phyloP scores from a whole-genome alignment of 192 early-diverging fungal species.

The Linnemannia hyalina region DNA sequence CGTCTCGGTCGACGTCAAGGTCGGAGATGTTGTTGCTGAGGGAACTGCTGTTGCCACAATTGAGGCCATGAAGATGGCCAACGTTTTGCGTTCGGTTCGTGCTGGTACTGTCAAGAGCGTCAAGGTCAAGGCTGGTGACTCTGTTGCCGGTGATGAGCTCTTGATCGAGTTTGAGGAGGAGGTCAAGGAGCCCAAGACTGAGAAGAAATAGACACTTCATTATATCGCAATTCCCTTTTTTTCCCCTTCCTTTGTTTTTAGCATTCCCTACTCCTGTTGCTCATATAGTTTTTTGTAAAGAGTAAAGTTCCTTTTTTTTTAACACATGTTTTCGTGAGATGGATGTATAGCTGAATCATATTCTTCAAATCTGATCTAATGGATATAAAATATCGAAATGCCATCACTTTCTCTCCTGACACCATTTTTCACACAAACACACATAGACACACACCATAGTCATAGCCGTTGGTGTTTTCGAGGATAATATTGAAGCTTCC shows the following conservation, averaged over 20 bases:
- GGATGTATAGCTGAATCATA: too few species aligned
- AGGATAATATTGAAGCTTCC: too few species aligned
- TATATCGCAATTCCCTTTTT: background rate
- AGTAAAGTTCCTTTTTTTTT: background rate
- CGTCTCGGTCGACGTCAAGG: constrained; percentile 83
- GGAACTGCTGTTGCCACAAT: constrained; percentile 89
- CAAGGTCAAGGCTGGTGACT: constrained; percentile 75
- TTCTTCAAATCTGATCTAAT: too few species aligned
- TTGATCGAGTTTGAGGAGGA: constrained; percentile 75
- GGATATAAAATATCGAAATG: too few species aligned
- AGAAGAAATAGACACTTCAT: constrained; percentile 46
- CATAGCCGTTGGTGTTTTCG: too few species aligned
- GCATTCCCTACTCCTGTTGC: background rate
- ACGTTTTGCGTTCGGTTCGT: constrained; percentile 84
- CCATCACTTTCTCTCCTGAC: too few species aligned
- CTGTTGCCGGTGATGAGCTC: constrained; percentile 85
- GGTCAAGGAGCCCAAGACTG: constrained; percentile 36
- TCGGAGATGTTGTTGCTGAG: constrained; percentile 83
- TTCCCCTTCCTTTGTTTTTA: background rate
- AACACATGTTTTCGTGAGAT: too few species aligned
- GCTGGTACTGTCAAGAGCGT: constrained; percentile 86
- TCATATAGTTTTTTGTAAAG: background rate
- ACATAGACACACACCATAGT: too few species aligned
- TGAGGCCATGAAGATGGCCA: constrained; percentile 99
- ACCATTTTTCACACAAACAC: too few species aligned